A percentile compares a stretch with the other conserved stretches of the same genome.
Conservation (phyloP, 345 rosid species). For the Adansonia digitata region DNA sequence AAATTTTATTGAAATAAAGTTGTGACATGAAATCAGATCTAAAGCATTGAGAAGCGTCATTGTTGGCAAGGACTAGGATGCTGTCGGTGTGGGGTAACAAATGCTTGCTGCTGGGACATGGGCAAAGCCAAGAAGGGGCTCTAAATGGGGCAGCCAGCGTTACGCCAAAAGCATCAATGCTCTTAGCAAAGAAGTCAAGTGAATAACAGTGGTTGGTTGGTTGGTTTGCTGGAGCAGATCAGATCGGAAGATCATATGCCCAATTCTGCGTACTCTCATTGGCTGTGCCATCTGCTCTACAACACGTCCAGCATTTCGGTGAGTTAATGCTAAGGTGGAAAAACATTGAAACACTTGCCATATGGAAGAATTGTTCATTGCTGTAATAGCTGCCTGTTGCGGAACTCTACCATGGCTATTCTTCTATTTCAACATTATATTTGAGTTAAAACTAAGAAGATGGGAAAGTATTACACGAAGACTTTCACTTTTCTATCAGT, state of each 20-base stretch:
- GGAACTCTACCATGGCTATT: too few species aligned
- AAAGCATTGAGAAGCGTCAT: too few species aligned
- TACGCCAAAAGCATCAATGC: conserved; percentile 63
- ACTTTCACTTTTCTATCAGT: conserved; percentile 12
- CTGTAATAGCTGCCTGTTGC: too few species aligned
- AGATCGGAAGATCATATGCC: conserved; percentile 81
- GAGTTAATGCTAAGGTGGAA: too few species aligned
- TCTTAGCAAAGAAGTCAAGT: conserved; percentile 74
- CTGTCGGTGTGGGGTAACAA: conserved; percentile 29
- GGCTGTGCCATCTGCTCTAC: conserved; percentile 77
- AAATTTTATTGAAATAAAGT: too few species aligned
- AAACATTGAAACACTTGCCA: too few species aligned
- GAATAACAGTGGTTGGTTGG: conserved; percentile 70
- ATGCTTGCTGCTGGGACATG: conserved; percentile 56
- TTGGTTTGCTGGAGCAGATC: conserved; percentile 81
- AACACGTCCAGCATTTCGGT: conserved; percentile 64
- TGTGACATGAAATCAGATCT: too few species aligned
- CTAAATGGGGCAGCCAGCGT: conserved; percentile 57
- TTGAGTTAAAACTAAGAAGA: too few species aligned
- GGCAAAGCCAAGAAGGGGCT: conserved; percentile 64
- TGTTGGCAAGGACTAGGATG: conserved; percentile 38
- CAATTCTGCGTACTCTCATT: conserved; percentile 71
- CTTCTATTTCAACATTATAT: too few species aligned
- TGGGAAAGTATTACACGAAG: too few species aligned
- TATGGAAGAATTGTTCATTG: too few species aligned